Evolutionary conservation across 441 rosid genomes (phyloP).

Genomic region (Sinapis alba): DNA sequence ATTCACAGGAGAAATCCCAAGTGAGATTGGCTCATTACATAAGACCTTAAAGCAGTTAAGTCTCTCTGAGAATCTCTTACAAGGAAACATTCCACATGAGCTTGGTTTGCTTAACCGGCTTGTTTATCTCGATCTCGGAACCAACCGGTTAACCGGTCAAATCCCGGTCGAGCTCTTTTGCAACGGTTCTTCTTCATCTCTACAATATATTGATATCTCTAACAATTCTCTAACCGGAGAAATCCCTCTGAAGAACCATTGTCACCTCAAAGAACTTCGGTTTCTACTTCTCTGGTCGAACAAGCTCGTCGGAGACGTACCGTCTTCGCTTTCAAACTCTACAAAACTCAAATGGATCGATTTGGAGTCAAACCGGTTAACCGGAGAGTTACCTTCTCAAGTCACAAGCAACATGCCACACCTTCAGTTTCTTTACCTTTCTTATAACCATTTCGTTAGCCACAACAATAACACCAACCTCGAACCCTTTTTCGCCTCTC

Average conservation of each 20-base stretch:
- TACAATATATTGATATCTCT: constrained; percentile 72
- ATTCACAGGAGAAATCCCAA: constrained; percentile 65
- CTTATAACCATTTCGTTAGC: constrained; percentile 70
- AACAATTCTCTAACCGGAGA: constrained; percentile 71
- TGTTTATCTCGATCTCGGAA: constrained; percentile 63
- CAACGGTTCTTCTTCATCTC: constrained; percentile 55
- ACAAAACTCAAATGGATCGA: constrained; percentile 75
- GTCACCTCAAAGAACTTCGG: constrained; percentile 56
- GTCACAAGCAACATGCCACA: constrained; percentile 56
- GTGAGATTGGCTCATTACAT: constrained; percentile 56
- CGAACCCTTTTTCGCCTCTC: constrained; percentile 67
- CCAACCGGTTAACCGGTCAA: constrained; percentile 57
- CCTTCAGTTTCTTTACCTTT: constrained; percentile 75
- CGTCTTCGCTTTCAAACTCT: constrained; percentile 64
- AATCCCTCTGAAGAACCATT: constrained; percentile 56
- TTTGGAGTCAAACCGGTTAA: constrained; percentile 65
- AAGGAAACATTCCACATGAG: constrained; percentile 61
- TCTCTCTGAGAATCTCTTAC: constrained; percentile 69
- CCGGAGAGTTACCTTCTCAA: constrained; percentile 71
- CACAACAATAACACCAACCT: constrained; percentile 78
- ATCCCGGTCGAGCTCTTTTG: constrained; percentile 66
- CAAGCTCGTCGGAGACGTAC: constrained; percentile 58
- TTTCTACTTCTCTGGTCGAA: constrained; percentile 88
- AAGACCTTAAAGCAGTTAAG: constrained; percentile 56
- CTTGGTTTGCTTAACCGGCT: constrained; percentile 55